A percentile compares a stretch with the other conserved stretches of the same genome.
Evolutionary conservation across 257 asterid species (phyloP).

Genomic region (Fraxinus pennsylvanica): DNA sequence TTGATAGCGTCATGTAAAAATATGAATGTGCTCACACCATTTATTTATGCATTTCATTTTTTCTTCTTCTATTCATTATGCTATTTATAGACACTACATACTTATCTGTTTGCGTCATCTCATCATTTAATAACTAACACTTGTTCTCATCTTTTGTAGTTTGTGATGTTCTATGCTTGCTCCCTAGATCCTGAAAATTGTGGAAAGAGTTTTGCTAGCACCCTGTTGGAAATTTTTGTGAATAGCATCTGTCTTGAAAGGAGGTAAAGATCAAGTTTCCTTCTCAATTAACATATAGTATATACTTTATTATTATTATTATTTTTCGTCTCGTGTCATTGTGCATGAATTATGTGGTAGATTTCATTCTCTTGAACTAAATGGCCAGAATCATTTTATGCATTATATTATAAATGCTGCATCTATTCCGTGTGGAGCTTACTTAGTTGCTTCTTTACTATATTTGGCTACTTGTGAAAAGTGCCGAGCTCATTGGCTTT

Average conservation of each 20-base stretch:
- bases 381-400: not conserved
- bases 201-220: slow-evolving; percentile 57
- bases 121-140: slow-evolving; percentile 2
- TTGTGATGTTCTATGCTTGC: slow-evolving; percentile 90
- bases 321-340: not conserved
- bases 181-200: slow-evolving; percentile 89
- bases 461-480: not conserved
- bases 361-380: not conserved
- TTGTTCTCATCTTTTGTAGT: slow-evolving; percentile 48
- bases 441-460: not conserved
- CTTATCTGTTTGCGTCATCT: not conserved
- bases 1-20: not conserved
- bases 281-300: not conserved
- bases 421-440: not conserved
- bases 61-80: slow-evolving; percentile 1
- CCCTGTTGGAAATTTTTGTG: slow-evolving; percentile 56
- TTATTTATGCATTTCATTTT: too few relatives aligned
- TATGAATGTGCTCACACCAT: not conserved
- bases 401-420: not conserved
- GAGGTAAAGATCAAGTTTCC: slow-evolving; percentile 52
- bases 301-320: not conserved
- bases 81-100: slow-evolving; percentile 9
- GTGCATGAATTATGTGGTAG: not conserved
- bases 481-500: not conserved
- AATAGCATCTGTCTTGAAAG: slow-evolving; percentile 47